Evolutionary conservation across 352 stramenopile genomes (phyloP), one percentile per base, ranked within the genome.

Genomic region (Phytophthora boehmeriae): DNA sequence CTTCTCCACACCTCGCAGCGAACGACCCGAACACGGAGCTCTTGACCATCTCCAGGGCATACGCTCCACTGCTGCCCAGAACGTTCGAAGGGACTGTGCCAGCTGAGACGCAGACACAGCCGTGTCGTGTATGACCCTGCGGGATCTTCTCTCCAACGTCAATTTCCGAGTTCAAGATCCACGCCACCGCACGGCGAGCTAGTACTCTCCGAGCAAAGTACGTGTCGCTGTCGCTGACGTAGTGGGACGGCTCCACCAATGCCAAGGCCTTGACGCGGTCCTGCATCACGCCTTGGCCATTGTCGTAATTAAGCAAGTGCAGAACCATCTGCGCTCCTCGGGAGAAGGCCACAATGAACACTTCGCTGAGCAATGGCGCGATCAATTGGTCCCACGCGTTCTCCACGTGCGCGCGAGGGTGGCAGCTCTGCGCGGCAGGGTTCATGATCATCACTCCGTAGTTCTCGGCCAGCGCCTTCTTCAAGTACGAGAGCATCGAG

Each of bases 381-480:
- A 95, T 69, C 38, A 95, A 67, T 54, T 85, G 71, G 68, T 95
- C 84, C 86, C 86, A 95, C 6, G 76, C 86, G 36, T 79, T 86
- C 58, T 91, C 83, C 4, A 95, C 83, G 57, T 95, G 86, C 25
- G 76, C 49, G 19, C 79, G 76, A 17, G 84, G 81, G 65, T 92
- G 83, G 60, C 83, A 92, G 23, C 78, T 77, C 62, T 93, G 83
- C 25, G 79, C 84, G 8, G 84, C 84, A 0, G 86, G 86, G 66
- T 95, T 95, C 60, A 93, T 63, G 50, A 95, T 91, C 28, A 95
- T 55, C 0, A 95, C 76, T 50, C 86, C 86, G 53, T 95, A 95
- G 57, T 89, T 80, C 54, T 95, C 86, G n/a, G 68, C 59, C 30
- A 93, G 50, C 17, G 86, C 86, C 54, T 95, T 95, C 47, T 81